Evolutionary conservation across 73 alveolate genomes (phyloP).

Genomic region (Paramecium sexaurelia): DNA sequence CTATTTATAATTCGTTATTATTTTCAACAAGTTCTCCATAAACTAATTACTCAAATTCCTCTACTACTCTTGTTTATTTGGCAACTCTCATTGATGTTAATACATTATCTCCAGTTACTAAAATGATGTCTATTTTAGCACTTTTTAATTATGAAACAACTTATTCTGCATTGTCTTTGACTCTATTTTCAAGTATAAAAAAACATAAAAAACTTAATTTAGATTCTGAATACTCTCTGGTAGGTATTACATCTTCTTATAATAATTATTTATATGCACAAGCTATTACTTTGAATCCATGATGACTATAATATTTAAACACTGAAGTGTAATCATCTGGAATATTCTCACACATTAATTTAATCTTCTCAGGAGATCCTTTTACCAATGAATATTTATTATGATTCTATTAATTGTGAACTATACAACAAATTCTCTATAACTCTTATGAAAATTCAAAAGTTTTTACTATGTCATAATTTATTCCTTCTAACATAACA

Average conservation of each 20-base stretch:
- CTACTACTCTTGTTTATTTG: neutral
- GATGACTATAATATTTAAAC: slow-evolving; percentile 7
- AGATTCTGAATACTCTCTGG: neutral
- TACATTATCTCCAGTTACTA: slow-evolving; percentile 44
- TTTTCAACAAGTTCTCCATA: slow-evolving; percentile 3
- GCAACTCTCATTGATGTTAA: slow-evolving; percentile 28
- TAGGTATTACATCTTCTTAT: neutral
- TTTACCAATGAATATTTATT: neutral
- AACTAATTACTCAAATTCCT: neutral
- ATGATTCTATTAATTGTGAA: neutral
- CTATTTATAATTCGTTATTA: neutral
- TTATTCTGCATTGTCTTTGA: neutral
- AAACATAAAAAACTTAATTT: neutral
- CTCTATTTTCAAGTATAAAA: neutral
- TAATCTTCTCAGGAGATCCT: slow-evolving; percentile 30
- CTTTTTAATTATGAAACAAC: neutral
- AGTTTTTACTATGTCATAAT: neutral
- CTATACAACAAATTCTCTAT: neutral
- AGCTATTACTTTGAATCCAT: slow-evolving; percentile 34
- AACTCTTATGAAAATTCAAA: slow-evolving; percentile 27
- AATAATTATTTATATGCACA: slow-evolving; percentile 42
- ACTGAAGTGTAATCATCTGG: slow-evolving; percentile 6
- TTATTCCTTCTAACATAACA: neutral
- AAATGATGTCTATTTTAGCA: neutral
- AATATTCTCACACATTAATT: neutral